Conservation (phyloP, 805 yeast genomes). For the Teunomyces tritomae region DNA sequence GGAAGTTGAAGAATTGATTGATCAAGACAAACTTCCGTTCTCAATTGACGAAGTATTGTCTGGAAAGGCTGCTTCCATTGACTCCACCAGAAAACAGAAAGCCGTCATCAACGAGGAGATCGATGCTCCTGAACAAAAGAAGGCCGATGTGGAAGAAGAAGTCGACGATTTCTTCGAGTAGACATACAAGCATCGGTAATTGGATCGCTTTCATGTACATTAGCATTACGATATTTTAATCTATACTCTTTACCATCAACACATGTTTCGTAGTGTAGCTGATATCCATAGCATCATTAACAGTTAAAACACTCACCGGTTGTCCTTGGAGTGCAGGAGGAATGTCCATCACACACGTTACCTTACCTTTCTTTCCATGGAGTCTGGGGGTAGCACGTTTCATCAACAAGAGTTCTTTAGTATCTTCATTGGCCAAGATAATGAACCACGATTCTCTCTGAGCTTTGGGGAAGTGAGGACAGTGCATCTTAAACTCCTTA, state of each 20-base stretch:
- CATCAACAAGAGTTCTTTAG: conserved; percentile 57
- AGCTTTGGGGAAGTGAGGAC: conserved; percentile 82
- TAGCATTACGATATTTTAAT: conserved; percentile 1
- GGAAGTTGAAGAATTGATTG: conserved; percentile 49
- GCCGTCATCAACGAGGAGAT: conserved; percentile 26
- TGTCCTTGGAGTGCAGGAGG: conserved; percentile 49
- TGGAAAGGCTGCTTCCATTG: conserved; percentile 30
- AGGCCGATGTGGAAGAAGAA: conserved; percentile 11
- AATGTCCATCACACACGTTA: conserved; percentile 46
- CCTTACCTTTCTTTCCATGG: conserved; percentile 34
- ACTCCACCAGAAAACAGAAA: conserved; percentile 8
- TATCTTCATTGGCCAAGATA: conserved; percentile 50
- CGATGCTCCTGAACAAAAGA: conserved; percentile 43
- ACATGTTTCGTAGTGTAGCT: conserved; percentile 25
- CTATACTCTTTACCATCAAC: neutral
- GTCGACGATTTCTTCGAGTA: conserved; percentile 30
- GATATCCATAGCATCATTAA: conserved; percentile 69
- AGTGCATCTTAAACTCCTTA: conserved; percentile 62
- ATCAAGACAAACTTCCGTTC: conserved; percentile 54
- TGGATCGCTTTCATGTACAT: neutral
- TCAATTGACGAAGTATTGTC: conserved; percentile 44
- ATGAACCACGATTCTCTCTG: conserved; percentile 95
- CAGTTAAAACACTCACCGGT: conserved; percentile 44
- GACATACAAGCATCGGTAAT: neutral
- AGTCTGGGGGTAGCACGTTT: conserved; percentile 72